Base-by-base conservation (phyloP, 768 basidiomycete genomes). In the Dioszegia hungarica region DNA sequence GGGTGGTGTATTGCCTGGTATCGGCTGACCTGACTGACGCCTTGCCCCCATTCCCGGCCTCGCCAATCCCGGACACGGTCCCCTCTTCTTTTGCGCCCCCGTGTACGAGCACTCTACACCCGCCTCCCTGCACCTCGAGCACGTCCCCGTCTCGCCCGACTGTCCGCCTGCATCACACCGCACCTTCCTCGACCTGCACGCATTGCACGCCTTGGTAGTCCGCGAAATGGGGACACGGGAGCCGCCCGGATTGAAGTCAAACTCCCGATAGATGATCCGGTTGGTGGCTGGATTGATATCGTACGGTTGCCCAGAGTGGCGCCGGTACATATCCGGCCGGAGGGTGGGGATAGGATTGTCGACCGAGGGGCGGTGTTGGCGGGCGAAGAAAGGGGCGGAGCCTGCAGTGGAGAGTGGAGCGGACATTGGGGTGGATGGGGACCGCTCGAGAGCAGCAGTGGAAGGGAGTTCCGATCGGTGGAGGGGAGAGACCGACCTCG, bases 161-260 rank as follows among this genome's bases (percentile, higher is more conserved):
- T 57, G 53, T 15, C 71, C 73, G 34, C 74, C 74, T 12, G 72
- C 72, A 62, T 75, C 74, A 52, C 74, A 75, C 33, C 74, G 48
- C 2, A 75, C 74, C 51, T 75, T 75, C 5, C 74, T 45, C 38
- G 56, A 59, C 31, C 74, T 40, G 46, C 74, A 75, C 15, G 74
- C 70, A 50, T 75, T 75, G 54, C 74, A 75, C 15, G 74, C 74
- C 40, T 75, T 75, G 15, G 74, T 75, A 0, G 72, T 73, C 3
- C 74, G 57, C 17, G 66, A 69, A 19, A 75, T 75, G 1, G 74
- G 74, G 14, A 67, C 68, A 37, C 74, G 48, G 11, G 62, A 62
- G 1, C 67, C 66, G 27, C 36, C 33, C 17, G 57, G 57, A 6
- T 48, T 11, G 27, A 39, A 58, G 28, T 49, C 58, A 31, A 50